These are phyloP conservation scores for Paecilomyces formosus DNA, from an alignment of 2,329 filamentous ascomycete genomes.

Conservation along the genomic window DNA sequence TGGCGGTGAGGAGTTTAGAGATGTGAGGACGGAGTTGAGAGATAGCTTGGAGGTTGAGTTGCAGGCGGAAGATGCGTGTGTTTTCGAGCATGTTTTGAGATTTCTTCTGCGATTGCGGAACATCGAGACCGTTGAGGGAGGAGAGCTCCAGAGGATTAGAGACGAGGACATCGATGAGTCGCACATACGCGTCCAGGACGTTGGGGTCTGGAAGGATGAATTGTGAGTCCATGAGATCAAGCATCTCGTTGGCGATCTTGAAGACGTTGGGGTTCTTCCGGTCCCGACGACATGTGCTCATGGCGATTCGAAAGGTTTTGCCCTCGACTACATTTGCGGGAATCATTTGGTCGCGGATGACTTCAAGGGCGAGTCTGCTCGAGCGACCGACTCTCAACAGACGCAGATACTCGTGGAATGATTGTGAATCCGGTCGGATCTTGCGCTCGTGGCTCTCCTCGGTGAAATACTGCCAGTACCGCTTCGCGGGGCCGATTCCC, in stretches of 20 bases:
- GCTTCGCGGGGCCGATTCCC: slow-evolving; percentile 54
- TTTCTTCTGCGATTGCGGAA: slow-evolving; percentile 4
- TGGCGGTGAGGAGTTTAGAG: slow-evolving; percentile 19
- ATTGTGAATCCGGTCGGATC: slow-evolving; percentile 65
- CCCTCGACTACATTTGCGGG: slow-evolving; percentile 37
- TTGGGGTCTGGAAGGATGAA: slow-evolving; percentile 22
- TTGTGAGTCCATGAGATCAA: slow-evolving; percentile 53
- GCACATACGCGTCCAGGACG: slow-evolving; percentile 22
- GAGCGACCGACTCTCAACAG: slow-evolving; percentile 59
- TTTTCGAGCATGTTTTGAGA: slow-evolving; percentile 17
- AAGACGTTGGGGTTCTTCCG: slow-evolving; percentile 67
- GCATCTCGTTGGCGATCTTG: slow-evolving; percentile 54
- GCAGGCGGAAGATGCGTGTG: slow-evolving; percentile 14
- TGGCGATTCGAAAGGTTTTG: slow-evolving; percentile 62
- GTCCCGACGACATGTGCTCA: slow-evolving; percentile 68
- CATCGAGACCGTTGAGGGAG: slow-evolving; percentile 18
- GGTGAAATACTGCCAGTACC: slow-evolving; percentile 73
- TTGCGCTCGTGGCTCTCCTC: slow-evolving; percentile 37
- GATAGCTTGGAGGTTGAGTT: slow-evolving; percentile 17
- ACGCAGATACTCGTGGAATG: slow-evolving; percentile 62
- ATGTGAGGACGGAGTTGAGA: slow-evolving; percentile 19
- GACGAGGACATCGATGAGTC: slow-evolving; percentile 17
- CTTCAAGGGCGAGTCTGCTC: slow-evolving; percentile 52
- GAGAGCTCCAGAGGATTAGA: slow-evolving; percentile 21
- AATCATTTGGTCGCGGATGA: slow-evolving; percentile 49